Evolutionary conservation across 129 eudicot genomes (phyloP).

Genomic region (Artemisia argyi): DNA sequence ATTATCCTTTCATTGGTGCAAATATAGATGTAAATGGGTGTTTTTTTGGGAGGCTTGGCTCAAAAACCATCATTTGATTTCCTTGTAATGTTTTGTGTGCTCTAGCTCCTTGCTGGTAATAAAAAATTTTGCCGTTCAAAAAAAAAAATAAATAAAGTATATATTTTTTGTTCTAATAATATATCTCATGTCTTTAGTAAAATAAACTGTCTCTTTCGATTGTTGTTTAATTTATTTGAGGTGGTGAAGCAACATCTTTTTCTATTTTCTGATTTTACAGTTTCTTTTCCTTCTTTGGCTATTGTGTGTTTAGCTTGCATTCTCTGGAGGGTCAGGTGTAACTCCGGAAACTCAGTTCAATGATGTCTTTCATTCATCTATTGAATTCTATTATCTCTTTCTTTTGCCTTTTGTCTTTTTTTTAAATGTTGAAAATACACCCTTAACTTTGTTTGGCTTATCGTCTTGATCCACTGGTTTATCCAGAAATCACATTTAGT

Average conservation of each 20-base stretch:
- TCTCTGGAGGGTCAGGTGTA: slow-evolving; percentile 30
- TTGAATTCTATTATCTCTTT: not conserved
- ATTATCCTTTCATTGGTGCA: no score
- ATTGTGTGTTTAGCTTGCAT: slow-evolving; percentile 23
- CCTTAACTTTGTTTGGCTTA: slow-evolving; percentile 13
- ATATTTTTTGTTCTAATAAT: not conserved
- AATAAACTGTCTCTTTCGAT: slow-evolving; percentile 23
- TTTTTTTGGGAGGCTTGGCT: no score
- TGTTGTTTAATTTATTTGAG: slow-evolving; percentile 18
- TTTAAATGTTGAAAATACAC: not conserved
- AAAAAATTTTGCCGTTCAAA: no score
- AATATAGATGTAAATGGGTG: no score
- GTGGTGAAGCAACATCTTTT: slow-evolving; percentile 37
- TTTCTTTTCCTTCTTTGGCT: slow-evolving; percentile 23
- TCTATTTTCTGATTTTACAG: slow-evolving; percentile 27
- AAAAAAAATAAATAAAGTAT: no score
- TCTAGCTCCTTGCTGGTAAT: no score
- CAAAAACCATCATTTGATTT: no score
- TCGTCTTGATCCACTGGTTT: not conserved
- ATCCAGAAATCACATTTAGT: not conserved
- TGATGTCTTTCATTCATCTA: slow-evolving; percentile 14
- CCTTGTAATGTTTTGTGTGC: no score
- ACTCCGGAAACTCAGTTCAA: slow-evolving; percentile 16
- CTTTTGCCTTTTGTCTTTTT: not conserved
- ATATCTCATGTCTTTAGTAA: not conserved